Conservation (phyloP, 352 stramenopile genomes). For the Phytophthora quininea region DNA sequence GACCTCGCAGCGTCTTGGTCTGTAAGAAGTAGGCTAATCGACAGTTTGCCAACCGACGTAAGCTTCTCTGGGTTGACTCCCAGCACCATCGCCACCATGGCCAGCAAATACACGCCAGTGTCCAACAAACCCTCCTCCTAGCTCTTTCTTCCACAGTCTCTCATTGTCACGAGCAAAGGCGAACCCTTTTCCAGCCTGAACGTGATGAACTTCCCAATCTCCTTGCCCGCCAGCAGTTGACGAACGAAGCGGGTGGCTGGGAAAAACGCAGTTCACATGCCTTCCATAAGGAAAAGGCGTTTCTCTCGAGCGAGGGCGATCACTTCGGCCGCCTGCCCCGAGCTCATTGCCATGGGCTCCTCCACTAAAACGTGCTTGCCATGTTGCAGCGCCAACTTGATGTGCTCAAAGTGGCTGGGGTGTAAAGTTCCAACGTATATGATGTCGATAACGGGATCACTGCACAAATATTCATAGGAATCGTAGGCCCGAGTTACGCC, state of each 20-base stretch:
- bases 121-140: conserved; percentile 82
- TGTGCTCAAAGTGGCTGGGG: conserved; percentile 79
- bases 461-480: conserved; percentile 85
- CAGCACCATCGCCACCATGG: conserved; percentile 70
- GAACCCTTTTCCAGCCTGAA: conserved; percentile 77
- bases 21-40: too few species aligned
- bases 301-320: conserved; percentile 66
- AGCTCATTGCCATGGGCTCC: conserved; percentile 93
- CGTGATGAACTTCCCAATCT: conserved; percentile 76
- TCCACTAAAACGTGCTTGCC: conserved; percentile 94
- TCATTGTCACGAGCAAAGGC: conserved; percentile 47
- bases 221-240: conserved; percentile 50
- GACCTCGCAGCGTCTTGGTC: too few species aligned
- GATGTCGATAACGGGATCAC: conserved; percentile 85
- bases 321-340: conserved; percentile 70
- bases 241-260: conserved; percentile 66
- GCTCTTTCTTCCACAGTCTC: conserved; percentile 65
- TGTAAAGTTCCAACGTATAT: conserved; percentile 95
- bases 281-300: conserved; percentile 45
- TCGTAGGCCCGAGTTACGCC: conserved; percentile 68
- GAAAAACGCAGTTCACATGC: conserved; percentile 90
- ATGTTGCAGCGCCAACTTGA: conserved; percentile 73
- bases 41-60: conserved; percentile 28
- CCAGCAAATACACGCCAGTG: conserved; percentile 80
- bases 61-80: conserved; percentile 52